Evolutionary conservation across 371 early-diverging fungal genomes (phyloP), one percentile per base, ranked within the genome.

Genomic region (Choanephora cucurbitarum): DNA sequence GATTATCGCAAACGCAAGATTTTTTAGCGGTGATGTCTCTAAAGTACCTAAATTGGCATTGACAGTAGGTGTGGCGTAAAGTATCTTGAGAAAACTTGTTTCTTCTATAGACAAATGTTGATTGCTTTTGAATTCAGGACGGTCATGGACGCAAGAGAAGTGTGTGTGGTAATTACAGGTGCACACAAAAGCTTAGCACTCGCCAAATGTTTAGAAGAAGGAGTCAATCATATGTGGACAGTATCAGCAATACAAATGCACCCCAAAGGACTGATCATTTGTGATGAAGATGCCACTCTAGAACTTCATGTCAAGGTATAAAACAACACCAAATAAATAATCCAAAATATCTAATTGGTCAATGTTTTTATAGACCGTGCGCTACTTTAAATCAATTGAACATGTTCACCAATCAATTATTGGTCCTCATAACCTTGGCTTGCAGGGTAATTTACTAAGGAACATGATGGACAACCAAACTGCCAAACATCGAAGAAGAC

Each of bases 181-280:
- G 91, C 91, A 7, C 91, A 91, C 72, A 91, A 61, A 52, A 59
- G 75, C 47, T 73, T 91, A 55, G 92, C 92, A 5, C 66, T 92
- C 34, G 86, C 91, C 55, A 91, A 91, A 74, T 91, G 92, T 65
- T 88, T 93, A 24, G 94, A 93, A 62, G 90, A 90, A 44, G 85
- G 85, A 1, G 90, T 92, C 45, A 92, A 92, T 73, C 92, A 91
- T 73, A 92, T 92, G 94, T 92, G 92, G 91, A 93, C 94, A 9
- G 91, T 93, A 49, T 91, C 91, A 18, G 91, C 91, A n/a, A 85
- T 93, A 53, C 94, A 93, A 69, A 72, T 90, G 62, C 94, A 93
- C 56, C 91, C 92, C 37, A 87, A 88, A 50, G 89, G 91, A n/a
- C 78, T 93, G 74, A 81, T 93, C 69, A 91, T 92, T 19, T 92